Conservation (phyloP, 208 protist species). For the Acanthamoeba royreba region DNA sequence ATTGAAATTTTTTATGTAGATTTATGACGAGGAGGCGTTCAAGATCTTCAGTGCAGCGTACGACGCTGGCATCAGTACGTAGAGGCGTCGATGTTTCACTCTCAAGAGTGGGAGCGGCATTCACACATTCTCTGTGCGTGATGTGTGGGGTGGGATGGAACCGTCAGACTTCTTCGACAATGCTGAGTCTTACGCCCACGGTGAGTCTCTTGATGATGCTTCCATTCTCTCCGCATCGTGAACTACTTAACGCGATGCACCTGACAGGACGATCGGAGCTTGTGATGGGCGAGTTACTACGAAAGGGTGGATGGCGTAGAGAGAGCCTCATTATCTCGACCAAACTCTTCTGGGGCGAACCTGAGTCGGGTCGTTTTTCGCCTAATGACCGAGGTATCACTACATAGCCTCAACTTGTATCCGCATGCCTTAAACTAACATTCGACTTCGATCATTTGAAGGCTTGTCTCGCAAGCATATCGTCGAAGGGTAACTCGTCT, state of each 20-base stretch:
- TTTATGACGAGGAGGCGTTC: slow-evolving; percentile 7
- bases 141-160: neutral
- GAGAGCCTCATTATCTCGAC: slow-evolving; percentile 53
- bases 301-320: slow-evolving; percentile 25
- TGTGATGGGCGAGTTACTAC: slow-evolving; percentile 48
- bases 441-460: neutral
- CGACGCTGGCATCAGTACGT: slow-evolving; percentile 37
- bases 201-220: neutral
- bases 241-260: neutral
- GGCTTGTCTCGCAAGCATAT: slow-evolving; percentile 63
- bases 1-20: slow-evolving; percentile 42
- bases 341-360: slow-evolving; percentile 60
- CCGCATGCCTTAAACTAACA: neutral
- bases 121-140: neutral
- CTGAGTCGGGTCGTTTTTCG: neutral
- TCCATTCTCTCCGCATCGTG: neutral
- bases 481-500: slow-evolving; percentile 41
- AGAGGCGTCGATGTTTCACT: neutral
- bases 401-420: neutral
- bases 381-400: slow-evolving; percentile 42
- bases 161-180: slow-evolving; percentile 59
- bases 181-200: slow-evolving; percentile 56
- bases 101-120: neutral
- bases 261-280: neutral
- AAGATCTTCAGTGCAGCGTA: slow-evolving; percentile 37